Evolutionary conservation across 352 stramenopile genomes (phyloP), one percentile per base, ranked within the genome.

Genomic region (Pseudoperonospora humuli): DNA sequence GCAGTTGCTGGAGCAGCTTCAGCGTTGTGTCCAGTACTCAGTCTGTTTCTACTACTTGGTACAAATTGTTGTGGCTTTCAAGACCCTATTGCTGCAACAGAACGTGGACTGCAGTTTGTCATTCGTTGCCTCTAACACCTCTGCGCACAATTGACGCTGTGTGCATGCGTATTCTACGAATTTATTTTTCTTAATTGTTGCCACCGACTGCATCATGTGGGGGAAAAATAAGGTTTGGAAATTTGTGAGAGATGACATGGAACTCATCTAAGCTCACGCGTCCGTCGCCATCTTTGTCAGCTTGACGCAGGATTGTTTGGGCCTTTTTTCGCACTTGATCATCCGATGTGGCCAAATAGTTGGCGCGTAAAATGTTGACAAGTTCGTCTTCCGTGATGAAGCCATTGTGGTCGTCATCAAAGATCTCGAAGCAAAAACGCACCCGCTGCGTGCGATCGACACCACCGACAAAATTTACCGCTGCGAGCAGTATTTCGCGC

Each of bases 401-500:
- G 15, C 78, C 78, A 35, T 90, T 94, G 65, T 88, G 75, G 54
- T 97, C 91, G 41, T 96, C 86, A 52, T 98, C 91, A 42, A 95
- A 97, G 39, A 97, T 84, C 17, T 95, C 86, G 54, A 98, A 97
- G 49, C 84, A 92, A 43, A 97, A 95, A 43, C 88, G 83, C 17
- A 95, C 89, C 11, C 88, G 82, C 61, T 95, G 83, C 17, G 76
- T 72, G 18, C 63, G 70, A 19, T 87, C 71, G 15, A 83, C 67
- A 13, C 59, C 52, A 2, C 67, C 68, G 43, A 95, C 65, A 57
- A 96, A 96, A 45, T 96, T 97, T 36, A 88, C 77, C 9, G 96
- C 76, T 6, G 76, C 83, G 15, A 98, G 74, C 21, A 97, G 66
- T 17, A 98, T 80, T 45, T 97, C 86, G 7, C 82, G 70, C 45